Conservation (phyloP, 768 basidiomycete genomes). For the Leccinum arenicola region DNA sequence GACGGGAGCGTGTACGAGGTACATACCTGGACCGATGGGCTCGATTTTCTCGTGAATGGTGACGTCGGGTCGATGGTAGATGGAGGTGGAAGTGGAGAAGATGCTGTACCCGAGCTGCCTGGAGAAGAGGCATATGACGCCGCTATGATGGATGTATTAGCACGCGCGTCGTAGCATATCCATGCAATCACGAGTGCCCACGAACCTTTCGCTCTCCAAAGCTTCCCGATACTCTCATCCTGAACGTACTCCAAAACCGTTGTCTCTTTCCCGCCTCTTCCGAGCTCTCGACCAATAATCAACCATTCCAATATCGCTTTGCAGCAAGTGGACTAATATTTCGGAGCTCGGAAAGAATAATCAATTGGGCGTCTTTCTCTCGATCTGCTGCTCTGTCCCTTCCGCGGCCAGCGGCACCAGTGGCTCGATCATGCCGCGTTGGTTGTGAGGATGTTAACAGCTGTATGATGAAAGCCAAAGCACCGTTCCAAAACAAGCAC, state of each 20-base stretch:
- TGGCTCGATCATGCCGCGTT: conserved; percentile 19
- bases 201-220: conserved; percentile 73
- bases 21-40: too few species aligned
- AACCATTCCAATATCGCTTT: conserved; percentile 77
- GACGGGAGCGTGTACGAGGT: too few species aligned
- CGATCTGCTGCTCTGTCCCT: conserved; percentile 25
- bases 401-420: conserved; percentile 16
- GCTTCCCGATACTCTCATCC: conserved; percentile 51
- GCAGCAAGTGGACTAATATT: conserved; percentile 42
- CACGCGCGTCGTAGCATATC: not conserved
- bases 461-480: conserved; percentile 5
- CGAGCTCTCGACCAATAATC: conserved; percentile 58
- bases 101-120: not conserved
- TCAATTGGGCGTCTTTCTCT: conserved; percentile 20
- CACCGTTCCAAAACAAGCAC: not conserved
- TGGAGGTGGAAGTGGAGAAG: conserved; percentile 11
- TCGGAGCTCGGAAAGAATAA: conserved; percentile 29
- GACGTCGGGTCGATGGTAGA: not conserved
- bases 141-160: conserved; percentile 31
- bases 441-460: conserved; percentile 22
- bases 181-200: not conserved
- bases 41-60: too few species aligned
- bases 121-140: conserved; percentile 49
- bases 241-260: conserved; percentile 42
- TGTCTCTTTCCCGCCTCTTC: conserved; percentile 23